Evolutionary conservation across 805 yeast genomes (phyloP), one percentile per base, ranked within the genome.

Genomic region (Candida pseudoglaebosa): DNA sequence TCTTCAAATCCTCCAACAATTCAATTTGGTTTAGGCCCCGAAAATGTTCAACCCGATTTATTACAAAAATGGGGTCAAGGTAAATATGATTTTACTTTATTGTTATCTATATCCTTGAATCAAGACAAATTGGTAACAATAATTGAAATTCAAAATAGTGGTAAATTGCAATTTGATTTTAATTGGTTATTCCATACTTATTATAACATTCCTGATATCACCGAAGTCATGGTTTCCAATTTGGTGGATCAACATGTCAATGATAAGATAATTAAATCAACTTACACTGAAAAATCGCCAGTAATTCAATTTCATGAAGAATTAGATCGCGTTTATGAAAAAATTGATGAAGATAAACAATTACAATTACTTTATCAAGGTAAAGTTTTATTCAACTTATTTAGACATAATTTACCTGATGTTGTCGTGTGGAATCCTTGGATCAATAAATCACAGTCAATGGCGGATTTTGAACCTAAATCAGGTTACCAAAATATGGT

Each of bases 391-490:
- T 83, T 82, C 57, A 80, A 84, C 30, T 61, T 91, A 24, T 68
- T 75, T 38, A 73, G 95, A 54, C 65, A 64, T 12, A 82, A 82
- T 50, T 67, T 86, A 49, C 80, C 77, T 0, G 81, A 77, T 46
- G 68, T 75, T 4, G 98, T 93, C 35, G 97, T 93, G 39, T 93
- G 99, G 99, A 93, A 93, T 62, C 99, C 99, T 26, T 93, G 98
- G 99, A 70, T 77, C 48, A 74, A 83, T 40, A 86, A 84, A 59
- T 77, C 93, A n/a, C 70, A 65, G 17, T 81, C 83, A 2, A 86
- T 93, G 91, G 81, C 70, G 30, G 99, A 93, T 64, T 93, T 91
- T 54, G 75, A 72, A 50, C 99, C 98, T 36, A 87, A 85, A 57
- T 61, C 64, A 38, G 98, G 96, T 4, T 93, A 71, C 68, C 73